Conservation (phyloP, 345 rosid genomes). For the Gossypium arboreum region DNA sequence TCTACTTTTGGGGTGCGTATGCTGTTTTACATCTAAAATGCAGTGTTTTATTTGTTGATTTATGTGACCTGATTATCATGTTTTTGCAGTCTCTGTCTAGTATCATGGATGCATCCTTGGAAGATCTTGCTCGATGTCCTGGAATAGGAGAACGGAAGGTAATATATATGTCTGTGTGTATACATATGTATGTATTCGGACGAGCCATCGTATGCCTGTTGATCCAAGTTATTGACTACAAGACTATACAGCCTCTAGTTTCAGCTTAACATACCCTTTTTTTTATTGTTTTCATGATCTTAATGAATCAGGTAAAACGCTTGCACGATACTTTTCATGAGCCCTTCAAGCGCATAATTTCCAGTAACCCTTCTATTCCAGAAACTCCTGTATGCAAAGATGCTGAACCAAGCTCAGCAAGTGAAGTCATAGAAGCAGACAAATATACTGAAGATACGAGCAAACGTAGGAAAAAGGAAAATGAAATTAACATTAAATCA, state of each 20-base stretch:
- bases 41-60: background rate
- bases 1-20: conserved; percentile 83
- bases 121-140: conserved; percentile 90
- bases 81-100: conserved; percentile 66
- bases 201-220: background rate
- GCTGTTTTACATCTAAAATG: background rate
- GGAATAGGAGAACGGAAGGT: conserved; percentile 98
- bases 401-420: conserved; percentile 30
- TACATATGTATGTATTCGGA: no score
- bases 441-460: conserved; percentile 39
- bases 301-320: conserved; percentile 63
- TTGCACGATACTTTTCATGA: conserved; percentile 89
- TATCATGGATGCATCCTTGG: conserved; percentile 94
- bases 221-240: no score
- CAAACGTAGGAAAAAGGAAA: conserved; percentile 55
- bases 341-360: conserved; percentile 73
- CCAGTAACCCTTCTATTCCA: conserved; percentile 40
- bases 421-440: conserved; percentile 35
- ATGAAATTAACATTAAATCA: conserved; percentile 60
- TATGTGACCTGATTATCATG: conserved; percentile 6
- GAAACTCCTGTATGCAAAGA: conserved; percentile 39
- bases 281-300: background rate
- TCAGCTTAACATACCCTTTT: background rate
- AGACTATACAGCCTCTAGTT: background rate
- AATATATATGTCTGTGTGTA: background rate